Base-by-base conservation (phyloP, 495 filamentous ascomycete genomes). In the Hypoxylon rickii region DNA sequence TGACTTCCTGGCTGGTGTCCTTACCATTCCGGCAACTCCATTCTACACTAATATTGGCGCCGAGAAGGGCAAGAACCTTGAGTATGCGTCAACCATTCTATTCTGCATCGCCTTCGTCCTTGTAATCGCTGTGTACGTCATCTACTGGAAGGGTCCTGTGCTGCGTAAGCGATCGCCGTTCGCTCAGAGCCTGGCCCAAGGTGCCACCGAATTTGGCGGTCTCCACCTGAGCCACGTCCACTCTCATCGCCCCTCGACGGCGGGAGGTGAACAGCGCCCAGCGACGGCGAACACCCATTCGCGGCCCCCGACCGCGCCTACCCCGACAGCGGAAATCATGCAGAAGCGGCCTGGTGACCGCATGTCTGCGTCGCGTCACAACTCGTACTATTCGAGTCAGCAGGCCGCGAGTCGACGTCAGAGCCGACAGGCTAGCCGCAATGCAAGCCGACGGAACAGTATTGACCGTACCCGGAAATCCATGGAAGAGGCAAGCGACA, bases 1-100 rank as follows among this genome's bases (percentile, higher is more conserved):
- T 58, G 90, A 95, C 68, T 89, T 95, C 73, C 73, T 95, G 8
- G 90, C 90, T 46, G 90, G 90, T 76, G 79, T 90, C 6, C 75
- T 90, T 22, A 90, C 89, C 8, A 77, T 89, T 31, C 84, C 83
- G 1, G 88, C 89, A 0, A 89, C 84, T 0, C 89, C 88, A 3
- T 91, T 87, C 74, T 88, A 75, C 49, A 61, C 56, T 67, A 82
- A 87, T 58, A 86, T 89, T 58, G 86, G 85, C 43, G 56, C 51
- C 10, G 49, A 51, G 11, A 63, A 64, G 13, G 77, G 76, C 22
- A 76, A 80, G 39, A 83, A 87, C 51, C 69, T 92, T 13, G 78
- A 86, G 63, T 81, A 84, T 53, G 87, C 88, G 3, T 87, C 78
- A 13, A 91, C 86, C 0, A 90, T 93, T 59, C 80, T 94, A 12